Evolutionary conservation across 768 basidiomycete genomes (phyloP).

Genomic region (Suillus ampliporus): DNA sequence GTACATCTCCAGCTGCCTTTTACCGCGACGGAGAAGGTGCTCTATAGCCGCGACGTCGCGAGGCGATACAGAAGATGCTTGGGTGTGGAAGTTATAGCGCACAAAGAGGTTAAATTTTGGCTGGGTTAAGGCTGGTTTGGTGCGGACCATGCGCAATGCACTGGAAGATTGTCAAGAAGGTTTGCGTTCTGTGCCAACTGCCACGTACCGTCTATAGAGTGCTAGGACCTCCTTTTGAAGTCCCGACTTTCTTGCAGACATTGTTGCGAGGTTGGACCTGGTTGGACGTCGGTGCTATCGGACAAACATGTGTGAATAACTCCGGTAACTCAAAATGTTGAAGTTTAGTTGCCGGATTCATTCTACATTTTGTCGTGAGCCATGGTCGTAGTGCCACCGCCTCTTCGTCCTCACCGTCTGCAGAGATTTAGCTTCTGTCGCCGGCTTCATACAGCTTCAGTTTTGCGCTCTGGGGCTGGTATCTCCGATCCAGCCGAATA

Average conservation of each 20-base stretch:
- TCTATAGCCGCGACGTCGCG: conserved; percentile 75
- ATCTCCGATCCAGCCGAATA: conserved; percentile 56
- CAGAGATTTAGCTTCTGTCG: conserved; percentile 12
- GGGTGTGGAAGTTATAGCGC: conserved; percentile 71
- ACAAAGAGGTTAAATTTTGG: conserved; percentile 72
- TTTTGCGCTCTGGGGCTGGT: conserved; percentile 21
- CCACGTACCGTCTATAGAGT: conserved; percentile 58
- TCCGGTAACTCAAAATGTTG: conserved; percentile 7
- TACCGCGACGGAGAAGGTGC: conserved; percentile 74
- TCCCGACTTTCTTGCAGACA: conserved; percentile 48
- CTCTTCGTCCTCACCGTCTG: conserved; percentile 18
- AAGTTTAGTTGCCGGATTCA: conserved; percentile 5
- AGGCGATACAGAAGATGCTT: conserved; percentile 63
- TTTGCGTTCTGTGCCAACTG: conserved; percentile 14
- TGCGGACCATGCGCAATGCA: conserved; percentile 74
- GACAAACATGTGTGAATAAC: not conserved
- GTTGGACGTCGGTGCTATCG: not conserved
- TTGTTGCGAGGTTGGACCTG: conserved; percentile 13
- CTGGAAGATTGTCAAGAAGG: conserved; percentile 41
- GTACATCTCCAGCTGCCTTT: conserved; percentile 70
- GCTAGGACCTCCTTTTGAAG: conserved; percentile 58
- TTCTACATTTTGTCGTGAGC: conserved; percentile 7
- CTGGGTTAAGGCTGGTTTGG: conserved; percentile 65
- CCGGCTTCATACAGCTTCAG: conserved; percentile 18
- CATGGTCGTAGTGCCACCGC: conserved; percentile 13